phyloP scores from a whole-genome alignment of 2,329 filamentous ascomycete species.

The Sordariomycetes sp. region DNA sequence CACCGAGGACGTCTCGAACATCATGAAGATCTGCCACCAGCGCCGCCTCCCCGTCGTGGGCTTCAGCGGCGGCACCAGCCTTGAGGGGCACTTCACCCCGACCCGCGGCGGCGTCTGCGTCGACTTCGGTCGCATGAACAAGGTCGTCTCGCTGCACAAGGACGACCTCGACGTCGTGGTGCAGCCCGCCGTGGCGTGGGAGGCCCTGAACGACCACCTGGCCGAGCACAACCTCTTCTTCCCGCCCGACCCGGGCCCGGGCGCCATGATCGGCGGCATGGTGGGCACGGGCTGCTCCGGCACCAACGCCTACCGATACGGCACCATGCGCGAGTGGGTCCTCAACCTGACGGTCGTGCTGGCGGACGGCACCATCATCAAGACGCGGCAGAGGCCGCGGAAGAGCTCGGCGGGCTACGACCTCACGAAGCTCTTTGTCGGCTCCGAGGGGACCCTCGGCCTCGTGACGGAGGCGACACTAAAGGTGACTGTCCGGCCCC shows the following conservation, averaged over 20 bases:
- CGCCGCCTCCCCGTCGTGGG: conserved; percentile 74
- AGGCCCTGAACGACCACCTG: conserved; percentile 68
- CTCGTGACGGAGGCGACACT: conserved; percentile 84
- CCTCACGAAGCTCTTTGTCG: conserved; percentile 78
- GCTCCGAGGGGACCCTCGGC: conserved; percentile 82
- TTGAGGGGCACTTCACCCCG: conserved; percentile 80
- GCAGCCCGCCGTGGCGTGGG: conserved; percentile 77
- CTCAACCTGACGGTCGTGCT: conserved; percentile 75
- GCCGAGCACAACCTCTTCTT: conserved; percentile 70
- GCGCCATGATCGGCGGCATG: conserved; percentile 87
- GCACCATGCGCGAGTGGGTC: conserved; percentile 93
- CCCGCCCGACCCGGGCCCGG: conserved; percentile 80
- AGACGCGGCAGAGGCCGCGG: conserved; percentile 74
- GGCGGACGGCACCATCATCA: conserved; percentile 80
- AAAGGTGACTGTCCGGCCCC: conserved; percentile 72
- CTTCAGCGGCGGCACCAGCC: conserved; percentile 76
- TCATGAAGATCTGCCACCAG: conserved; percentile 80
- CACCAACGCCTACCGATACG: conserved; percentile 85
- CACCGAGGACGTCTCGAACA: conserved; percentile 71
- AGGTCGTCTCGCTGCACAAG: conserved; percentile 64
- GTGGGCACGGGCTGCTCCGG: conserved; percentile 62
- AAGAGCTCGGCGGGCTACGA: conserved; percentile 91
- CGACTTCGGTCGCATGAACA: conserved; percentile 77
- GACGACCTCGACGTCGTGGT: conserved; percentile 66
- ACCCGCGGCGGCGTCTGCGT: conserved; percentile 75